Percentiles rank a stretch among this genome's conserved stretches.
Evolutionary conservation across 2,329 filamentous ascomycete species (phyloP).

Genomic region (Parascedosporium putredinis): DNA sequence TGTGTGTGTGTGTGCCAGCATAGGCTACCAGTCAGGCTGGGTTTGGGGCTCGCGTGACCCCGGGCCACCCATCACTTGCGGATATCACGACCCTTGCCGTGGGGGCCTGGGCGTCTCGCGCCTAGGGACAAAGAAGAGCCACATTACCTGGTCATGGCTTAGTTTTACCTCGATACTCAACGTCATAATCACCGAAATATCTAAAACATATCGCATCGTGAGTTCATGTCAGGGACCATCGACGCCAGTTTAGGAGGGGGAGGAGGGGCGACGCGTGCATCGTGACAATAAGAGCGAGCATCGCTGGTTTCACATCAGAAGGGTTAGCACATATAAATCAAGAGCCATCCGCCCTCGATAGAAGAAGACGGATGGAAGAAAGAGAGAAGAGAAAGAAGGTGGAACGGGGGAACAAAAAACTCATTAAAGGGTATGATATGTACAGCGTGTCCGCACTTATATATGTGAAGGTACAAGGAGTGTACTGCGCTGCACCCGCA

Average conservation of each 20-base stretch:
- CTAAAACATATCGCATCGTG: neutral
- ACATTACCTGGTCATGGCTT: slow-evolving; percentile 2
- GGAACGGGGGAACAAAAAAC: neutral
- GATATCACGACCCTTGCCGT: neutral
- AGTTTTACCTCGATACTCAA: neutral
- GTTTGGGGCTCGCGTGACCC: neutral
- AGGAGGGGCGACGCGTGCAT: neutral
- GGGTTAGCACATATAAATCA: neutral
- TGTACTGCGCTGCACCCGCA: no score
- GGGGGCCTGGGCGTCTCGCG: neutral
- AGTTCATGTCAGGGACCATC: neutral
- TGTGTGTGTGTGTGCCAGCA: neutral
- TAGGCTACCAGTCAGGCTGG: neutral
- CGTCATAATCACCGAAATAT: neutral
- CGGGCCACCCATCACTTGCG: neutral
- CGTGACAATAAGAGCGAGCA: neutral
- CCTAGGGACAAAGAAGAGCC: neutral
- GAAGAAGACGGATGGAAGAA: neutral
- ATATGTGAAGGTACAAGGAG: slow-evolving; percentile 3
- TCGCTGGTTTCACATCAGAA: neutral
- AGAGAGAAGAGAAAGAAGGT: neutral
- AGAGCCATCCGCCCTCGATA: neutral
- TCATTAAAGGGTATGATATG: slow-evolving; percentile 3
- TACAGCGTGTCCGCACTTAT: slow-evolving; percentile 1
- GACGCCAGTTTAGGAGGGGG: no score